These are phyloP conservation scores for Wickerhamomyces bisporus DNA, from an alignment of 805 yeast genomes.

Conservation along the genomic window DNA sequence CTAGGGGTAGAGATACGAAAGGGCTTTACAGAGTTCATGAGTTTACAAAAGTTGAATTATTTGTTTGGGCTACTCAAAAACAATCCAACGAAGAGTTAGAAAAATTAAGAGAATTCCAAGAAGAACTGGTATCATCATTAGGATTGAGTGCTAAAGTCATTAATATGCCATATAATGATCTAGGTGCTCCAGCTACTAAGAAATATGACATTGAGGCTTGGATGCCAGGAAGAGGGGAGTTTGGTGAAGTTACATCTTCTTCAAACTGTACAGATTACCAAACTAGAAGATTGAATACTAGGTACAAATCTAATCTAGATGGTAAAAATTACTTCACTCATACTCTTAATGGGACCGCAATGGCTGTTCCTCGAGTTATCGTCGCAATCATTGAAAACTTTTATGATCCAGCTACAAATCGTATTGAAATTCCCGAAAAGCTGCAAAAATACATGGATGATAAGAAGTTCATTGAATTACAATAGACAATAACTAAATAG, in stretches of 20 bases:
- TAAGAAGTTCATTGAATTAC: constrained; percentile 21
- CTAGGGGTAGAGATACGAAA: constrained; percentile 86
- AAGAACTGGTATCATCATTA: constrained; percentile 52
- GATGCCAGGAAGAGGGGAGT: constrained; percentile 93
- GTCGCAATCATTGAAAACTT: constrained; percentile 86
- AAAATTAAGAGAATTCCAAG: constrained; percentile 58
- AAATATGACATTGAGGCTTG: constrained; percentile 94
- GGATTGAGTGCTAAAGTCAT: constrained; percentile 80
- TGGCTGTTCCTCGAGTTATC: constrained; percentile 90
- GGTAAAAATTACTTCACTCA: constrained; percentile 49
- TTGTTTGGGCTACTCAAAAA: constrained; percentile 57
- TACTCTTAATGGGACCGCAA: constrained; percentile 91
- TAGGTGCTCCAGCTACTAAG: constrained; percentile 90
- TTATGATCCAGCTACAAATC: constrained; percentile 53
- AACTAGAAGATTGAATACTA: constrained; percentile 74
- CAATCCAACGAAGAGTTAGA: constrained; percentile 50
- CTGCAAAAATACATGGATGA: constrained; percentile 72
- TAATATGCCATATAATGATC: constrained; percentile 84
- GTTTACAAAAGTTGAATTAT: constrained; percentile 90
- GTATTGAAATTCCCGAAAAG: constrained; percentile 61
- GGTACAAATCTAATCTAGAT: constrained; percentile 34
- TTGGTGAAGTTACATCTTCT: constrained; percentile 91
- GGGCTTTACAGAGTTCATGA: constrained; percentile 95
- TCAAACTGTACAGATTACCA: constrained; percentile 94
- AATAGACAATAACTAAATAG: too few relatives aligned